Base-by-base conservation (phyloP, 2,329 filamentous ascomycete genomes). In the Fusarium coffeatum region DNA sequence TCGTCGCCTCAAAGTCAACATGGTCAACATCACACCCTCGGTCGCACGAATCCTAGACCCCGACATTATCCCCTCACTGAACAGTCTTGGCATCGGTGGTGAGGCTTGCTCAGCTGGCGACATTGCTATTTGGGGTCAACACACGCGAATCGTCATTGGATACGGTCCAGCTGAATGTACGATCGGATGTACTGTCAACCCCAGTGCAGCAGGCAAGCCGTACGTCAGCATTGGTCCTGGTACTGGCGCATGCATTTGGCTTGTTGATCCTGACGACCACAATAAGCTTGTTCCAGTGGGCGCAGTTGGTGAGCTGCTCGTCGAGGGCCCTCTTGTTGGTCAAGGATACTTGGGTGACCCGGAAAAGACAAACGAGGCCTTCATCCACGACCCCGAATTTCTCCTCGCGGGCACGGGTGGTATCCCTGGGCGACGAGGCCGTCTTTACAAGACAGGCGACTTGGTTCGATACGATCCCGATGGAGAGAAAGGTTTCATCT, bases 381-480 rank as follows among this genome's bases (percentile, higher is more conserved):
- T 91, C 64, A 85, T 91, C 47, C 78, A 82, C 12, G 81, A 88
- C 55, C 88, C 87, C 1, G 76, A 75, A 1, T 90, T 87, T 85
- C 79, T 87, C 1, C 76, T 80, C 6, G 75, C 76, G 0, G 84
- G 84, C 8, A 74, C 79, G 23, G 77, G 76, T 3, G 55, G 72
- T 1, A 65, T 75, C 2, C 59, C 78, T 1, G 84, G 84, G 4
- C 78, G 82, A 8, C 71, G 62, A 11, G 83, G 83, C 2, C 79
- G 84, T 7, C 70, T 90, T 3, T 90, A 90, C 73, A 87, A 86
- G 71, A 89, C 88, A 0, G 88, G 88, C 2, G 88, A 90, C 66
- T 78, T 90, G 1, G 88, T 86, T 2, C 81, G 80, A 27, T 88
- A 89, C 57, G 81, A 86, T 45, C 76, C 78, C 0, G 84, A 89